Conservation (phyloP, 805 yeast species). For the Wickerhamiella nectarea region DNA sequence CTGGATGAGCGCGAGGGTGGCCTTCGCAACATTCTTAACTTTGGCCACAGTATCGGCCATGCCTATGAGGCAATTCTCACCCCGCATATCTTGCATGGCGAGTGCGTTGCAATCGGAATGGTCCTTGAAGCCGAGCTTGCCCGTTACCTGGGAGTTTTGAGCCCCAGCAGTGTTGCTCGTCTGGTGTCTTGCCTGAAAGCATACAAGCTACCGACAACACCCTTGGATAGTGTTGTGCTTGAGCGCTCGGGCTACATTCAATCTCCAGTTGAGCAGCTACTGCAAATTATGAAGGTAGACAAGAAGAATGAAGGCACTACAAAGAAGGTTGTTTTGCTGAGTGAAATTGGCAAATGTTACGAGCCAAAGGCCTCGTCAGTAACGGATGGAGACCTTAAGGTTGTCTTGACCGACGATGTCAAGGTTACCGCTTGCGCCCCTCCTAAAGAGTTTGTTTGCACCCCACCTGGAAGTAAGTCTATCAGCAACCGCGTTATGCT, state of each 20-base stretch:
- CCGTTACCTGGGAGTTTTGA: constrained; percentile 75
- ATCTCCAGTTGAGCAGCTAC: constrained; percentile 61
- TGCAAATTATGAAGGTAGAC: constrained; percentile 85
- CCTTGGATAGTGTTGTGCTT: constrained; percentile 57
- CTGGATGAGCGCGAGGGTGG: constrained; percentile 93
- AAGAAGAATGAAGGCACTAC: constrained; percentile 90
- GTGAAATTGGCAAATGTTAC: constrained; percentile 75
- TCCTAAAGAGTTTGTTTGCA: constrained; percentile 33
- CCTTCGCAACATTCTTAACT: constrained; percentile 77
- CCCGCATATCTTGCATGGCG: constrained; percentile 94
- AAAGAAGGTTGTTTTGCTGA: constrained; percentile 74
- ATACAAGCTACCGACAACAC: constrained; percentile 72
- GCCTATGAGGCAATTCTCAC: constrained; percentile 96
- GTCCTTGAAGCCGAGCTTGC: constrained; percentile 88
- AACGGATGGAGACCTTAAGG: constrained; percentile 62
- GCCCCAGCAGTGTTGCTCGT: constrained; percentile 90
- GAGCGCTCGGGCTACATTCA: constrained; percentile 54
- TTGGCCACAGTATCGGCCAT: constrained; percentile 96
- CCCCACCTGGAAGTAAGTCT: constrained; percentile 95
- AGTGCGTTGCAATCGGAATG: constrained; percentile 97
- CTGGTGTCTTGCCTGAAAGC: constrained; percentile 68
- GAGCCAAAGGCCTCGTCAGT: constrained; percentile 81
- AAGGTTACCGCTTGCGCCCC: constrained; percentile 40
- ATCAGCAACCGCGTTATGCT: constrained; percentile 90
- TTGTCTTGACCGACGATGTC: constrained; percentile 72